phyloP scores from a whole-genome alignment of 495 filamentous ascomycete species.

The Neurospora sp. region DNA sequence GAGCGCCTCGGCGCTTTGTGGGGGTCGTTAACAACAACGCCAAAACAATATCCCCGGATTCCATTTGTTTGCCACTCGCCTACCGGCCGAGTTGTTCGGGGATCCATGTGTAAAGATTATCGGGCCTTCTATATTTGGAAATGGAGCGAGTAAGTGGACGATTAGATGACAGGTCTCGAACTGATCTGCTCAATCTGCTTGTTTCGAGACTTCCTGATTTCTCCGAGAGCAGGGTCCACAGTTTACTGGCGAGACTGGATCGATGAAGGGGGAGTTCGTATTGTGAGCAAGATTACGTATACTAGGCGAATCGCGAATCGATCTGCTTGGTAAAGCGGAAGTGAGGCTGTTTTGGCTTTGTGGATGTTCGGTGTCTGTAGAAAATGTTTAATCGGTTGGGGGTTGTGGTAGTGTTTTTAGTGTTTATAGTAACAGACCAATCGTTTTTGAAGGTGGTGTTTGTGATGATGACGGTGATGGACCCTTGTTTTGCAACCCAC shows the following conservation, averaged over 20 bases:
- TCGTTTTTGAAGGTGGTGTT: background rate
- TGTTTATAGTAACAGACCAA: background rate
- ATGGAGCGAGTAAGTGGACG: background rate
- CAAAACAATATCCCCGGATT: background rate
- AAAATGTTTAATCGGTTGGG: background rate
- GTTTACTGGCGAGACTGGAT: background rate
- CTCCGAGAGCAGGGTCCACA: background rate
- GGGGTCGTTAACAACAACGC: background rate
- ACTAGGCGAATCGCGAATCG: background rate
- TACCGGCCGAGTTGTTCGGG: background rate
- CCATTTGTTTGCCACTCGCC: background rate
- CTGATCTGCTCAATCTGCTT: background rate
- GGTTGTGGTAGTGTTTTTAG: background rate
- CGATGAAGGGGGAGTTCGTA: background rate
- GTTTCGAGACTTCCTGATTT: slow-evolving; percentile 4
- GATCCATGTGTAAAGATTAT: background rate
- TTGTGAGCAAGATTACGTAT: background rate
- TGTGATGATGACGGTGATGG: background rate
- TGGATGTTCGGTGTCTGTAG: background rate
- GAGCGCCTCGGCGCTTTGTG: background rate
- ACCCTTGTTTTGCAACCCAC: background rate
- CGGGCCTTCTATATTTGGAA: background rate
- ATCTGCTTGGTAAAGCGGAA: background rate
- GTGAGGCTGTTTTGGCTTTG: background rate
- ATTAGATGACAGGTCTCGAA: background rate